Evolutionary conservation across 768 basidiomycete genomes (phyloP), one percentile per base, ranked within the genome.

Genomic region (Termitomyces heimii): DNA sequence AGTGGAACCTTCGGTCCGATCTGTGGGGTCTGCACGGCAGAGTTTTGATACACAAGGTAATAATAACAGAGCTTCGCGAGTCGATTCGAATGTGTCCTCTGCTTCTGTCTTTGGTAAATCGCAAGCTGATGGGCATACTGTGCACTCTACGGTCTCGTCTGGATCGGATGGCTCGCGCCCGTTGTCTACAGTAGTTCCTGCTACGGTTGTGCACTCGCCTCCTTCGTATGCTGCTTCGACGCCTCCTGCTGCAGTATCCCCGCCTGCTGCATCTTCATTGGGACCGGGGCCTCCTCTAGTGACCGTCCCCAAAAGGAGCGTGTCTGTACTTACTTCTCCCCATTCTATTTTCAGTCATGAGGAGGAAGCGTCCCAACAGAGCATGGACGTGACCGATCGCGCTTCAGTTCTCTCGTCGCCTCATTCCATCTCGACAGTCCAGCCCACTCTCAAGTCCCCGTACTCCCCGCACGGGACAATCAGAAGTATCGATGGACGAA

Each of bases 241-340:
- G 18, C 50, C 43, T 6, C 50, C 57, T 14, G 18, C 28, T 26
- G 32, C 59, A 13, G 16, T 35, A 24, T 29, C 57, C 34, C 44
- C 58, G 6, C 42, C 45, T 53, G 43, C 45, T 53, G 43, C 43
- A 22, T 26, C 51, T 48, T 51, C 40, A 42, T 24, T 40, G 14
- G 53, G 34, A 16, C 14, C 45, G 22, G 61, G 52, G 16, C 55
- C 61, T 28, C 43, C 58, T 26, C 50, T 56, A 28, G 40, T 44
- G 1, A 53, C 54, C 18, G 45, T 58, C 10, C 54, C 40, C 5
- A 51, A 40, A 39, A 51, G 56, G 37, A 54, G 48, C 24, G n/a
- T 46, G 28, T 69, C 70, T 1, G 48, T 73, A 45, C 57, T 76
- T 53, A 73, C 75, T 34, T 79, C 77, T 6, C 70, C 71, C 0